Evolutionary conservation across 306 rosid species (phyloP), one percentile per base, ranked within the genome.

Genomic region (Rosa lucieae): DNA sequence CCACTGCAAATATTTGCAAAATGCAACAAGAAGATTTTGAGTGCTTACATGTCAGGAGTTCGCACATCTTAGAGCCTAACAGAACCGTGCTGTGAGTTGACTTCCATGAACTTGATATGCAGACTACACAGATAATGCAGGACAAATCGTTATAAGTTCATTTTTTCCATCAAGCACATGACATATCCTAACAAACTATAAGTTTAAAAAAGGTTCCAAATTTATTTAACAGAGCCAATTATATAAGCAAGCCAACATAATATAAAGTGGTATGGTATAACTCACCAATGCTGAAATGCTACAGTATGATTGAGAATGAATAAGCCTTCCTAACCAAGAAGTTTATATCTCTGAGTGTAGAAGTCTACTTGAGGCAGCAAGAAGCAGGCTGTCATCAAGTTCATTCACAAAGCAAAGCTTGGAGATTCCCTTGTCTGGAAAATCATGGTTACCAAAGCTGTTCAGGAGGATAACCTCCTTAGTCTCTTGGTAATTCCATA

Each of bases 41-140:
- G 79, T 73, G 85, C 99, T 91, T 88, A 96, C 99, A 82, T 81
- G 62, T 91, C 96, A 73, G 97, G 98, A 26, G 89, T 83, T 77
- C 99, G 90, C 72, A 85, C 88, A 82, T 96, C 99, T 79, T 96
- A 96, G 43, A 96, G 86, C 85, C 92, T 87, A 69, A 96, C 92
- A 79, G 96, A 91, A 80, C 98, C 98, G 70, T 96, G 99, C 99
- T n/a, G 98, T 91, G 77, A 96, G 83, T 73, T 88, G 98, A 35
- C 96, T 94, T 58, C 98, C 97, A 8, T 96, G 94, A 78, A 96
- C 97, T 78, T 96, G 98, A 87, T 98, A 93, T 68, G 99, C 98
- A 76, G 93, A 90, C 99, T 96, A 81, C 77, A 83, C 68, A 80
- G 44, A 56, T 47, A 77, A 74, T 29, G 44, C 21, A 70, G 55